These are phyloP conservation scores for Mycena metata DNA, from an alignment of 768 basidiomycete species.

Conservation along the genomic window DNA sequence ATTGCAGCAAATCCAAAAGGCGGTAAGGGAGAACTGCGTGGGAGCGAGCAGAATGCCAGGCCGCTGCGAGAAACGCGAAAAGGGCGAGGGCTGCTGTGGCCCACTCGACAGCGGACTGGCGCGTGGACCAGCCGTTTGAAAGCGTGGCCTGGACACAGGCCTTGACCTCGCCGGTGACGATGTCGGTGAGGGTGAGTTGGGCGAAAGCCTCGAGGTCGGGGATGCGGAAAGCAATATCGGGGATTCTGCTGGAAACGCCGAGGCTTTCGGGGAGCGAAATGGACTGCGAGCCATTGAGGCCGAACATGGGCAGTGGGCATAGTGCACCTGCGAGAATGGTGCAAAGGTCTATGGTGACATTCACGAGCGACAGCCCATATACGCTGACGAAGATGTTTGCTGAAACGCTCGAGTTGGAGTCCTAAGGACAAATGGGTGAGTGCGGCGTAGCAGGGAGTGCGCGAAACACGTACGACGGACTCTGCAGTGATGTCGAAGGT, in stretches of 20 bases:
- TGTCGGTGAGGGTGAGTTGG: slow-evolving; percentile 79
- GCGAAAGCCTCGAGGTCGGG: slow-evolving; percentile 95
- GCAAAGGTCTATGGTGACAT: slow-evolving; percentile 91
- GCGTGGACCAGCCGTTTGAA: slow-evolving; percentile 90
- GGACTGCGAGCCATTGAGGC: slow-evolving; percentile 87
- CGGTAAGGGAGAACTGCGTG: slow-evolving; percentile 78
- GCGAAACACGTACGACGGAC: slow-evolving; percentile 75
- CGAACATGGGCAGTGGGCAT: slow-evolving; percentile 86
- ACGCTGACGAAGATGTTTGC: slow-evolving; percentile 88
- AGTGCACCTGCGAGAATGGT: slow-evolving; percentile 80
- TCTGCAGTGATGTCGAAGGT: slow-evolving; percentile 90
- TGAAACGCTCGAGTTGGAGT: slow-evolving; percentile 82
- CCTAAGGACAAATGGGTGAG: slow-evolving; percentile 53
- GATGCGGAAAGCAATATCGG: slow-evolving; percentile 84
- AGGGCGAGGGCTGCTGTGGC: slow-evolving; percentile 75
- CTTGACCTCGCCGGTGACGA: slow-evolving; percentile 77
- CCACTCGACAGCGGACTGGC: slow-evolving; percentile 84
- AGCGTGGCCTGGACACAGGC: slow-evolving; percentile 94
- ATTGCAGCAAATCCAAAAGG: slow-evolving; percentile 83
- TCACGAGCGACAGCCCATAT: slow-evolving; percentile 89
- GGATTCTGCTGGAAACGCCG: slow-evolving; percentile 70
- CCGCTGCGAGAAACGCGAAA: slow-evolving; percentile 72
- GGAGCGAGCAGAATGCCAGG: slow-evolving; percentile 70
- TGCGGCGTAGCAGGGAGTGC: slow-evolving; percentile 26
- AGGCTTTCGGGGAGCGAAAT: slow-evolving; percentile 73